Evolutionary conservation across 2,329 filamentous ascomycete genomes (phyloP), one percentile per base, ranked within the genome.

Genomic region (Thelonectria discophora): DNA sequence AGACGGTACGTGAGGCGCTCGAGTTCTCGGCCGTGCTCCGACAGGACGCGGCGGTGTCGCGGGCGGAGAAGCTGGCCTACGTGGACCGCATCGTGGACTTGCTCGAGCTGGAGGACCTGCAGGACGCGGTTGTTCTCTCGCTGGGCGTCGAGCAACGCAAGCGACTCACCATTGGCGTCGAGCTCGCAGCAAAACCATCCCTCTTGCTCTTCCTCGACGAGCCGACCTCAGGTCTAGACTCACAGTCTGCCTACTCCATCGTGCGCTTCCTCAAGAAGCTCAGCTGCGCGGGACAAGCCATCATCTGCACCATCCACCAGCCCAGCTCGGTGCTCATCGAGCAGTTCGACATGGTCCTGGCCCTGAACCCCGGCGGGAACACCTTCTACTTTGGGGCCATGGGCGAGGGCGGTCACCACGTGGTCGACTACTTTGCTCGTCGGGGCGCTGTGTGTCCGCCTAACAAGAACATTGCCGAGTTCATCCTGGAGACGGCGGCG

Each of bases 371-470:
- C 3, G 83, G 82, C 5, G 84, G 84, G 11, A 78, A 80, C 53
- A 78, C 79, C 5, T 80, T 82, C 17, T 86, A 85, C 65, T 81
- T 80, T 65, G 84, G 84, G 15, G 79, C 82, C 10, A 79, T 84
- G 34, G 84, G 83, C 12, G 66, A 77, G n/a, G 79, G 83, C 48
- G 79, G 79, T 3, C 62, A 74, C n/a, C 75, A 75, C 0, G 71
- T 85, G 30, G 77, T 82, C 50, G 72, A 79, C 0, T 86, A 85
- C 63, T 85, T 86, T 65, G 77, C 82, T 2, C 81, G 87, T 21
- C 83, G 88, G 34, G 90, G 90, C 13, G 84, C 87, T 1, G 78
- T 84, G 30, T 91, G 89, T 60, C 88, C 89, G 3, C 86, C 87
- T 0, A 71, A 69, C 37, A 76, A 79, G 68, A 81, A 85, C 76